Base-by-base conservation (phyloP, 176 grass and related monocot genomes). In the Cymbopogon citratus region DNA sequence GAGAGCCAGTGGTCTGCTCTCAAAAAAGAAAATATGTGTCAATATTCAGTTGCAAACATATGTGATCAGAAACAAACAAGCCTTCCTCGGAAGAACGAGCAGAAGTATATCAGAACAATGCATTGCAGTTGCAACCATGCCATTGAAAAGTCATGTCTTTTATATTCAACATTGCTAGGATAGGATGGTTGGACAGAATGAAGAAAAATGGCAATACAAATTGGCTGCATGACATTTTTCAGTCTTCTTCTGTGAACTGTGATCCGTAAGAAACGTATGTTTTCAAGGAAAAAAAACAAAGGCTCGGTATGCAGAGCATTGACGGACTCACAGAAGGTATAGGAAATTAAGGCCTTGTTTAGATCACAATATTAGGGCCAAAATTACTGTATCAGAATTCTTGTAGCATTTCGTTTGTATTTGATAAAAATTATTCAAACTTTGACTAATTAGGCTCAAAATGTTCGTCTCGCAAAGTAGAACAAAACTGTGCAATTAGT, bases 1-100 rank as follows among this genome's bases (percentile, higher is more conserved):
- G 87, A 5, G 92, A 98, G 38, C 96, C 96, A 62, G 96, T 98
- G 12, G 96, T 98, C 96, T 98, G 92, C 88, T 86, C 35, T 71
- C 57, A 29, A 43, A 75, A 4, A 65, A 14, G 1, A 48, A 36
- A 63, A 51, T 31, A 3, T 1, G 0, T 31, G 36, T 27, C 26
- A 78, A 7, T 62, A 25, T 21, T 63, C 14, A 68, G 61, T 57
- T 57, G 21, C 56, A 12, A 26, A 29, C 9, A 56, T 27, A 14
- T 49, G 54, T 25, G 12, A 48, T 35, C 33, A 36, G 25, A 83
- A 77, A 56, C 49, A 52, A 52, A 6, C 46, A 56, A 5, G 29
- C 13, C 31, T 80, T 61, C 5, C 41, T 73, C 38, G 4, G 28
- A 23, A 75, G 12, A 34, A 70, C 28, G 24, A 14, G 8, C 9